These are phyloP conservation scores for Fragaria nilgerrensis DNA, from an alignment of 306 rosid genomes.

Conservation along the genomic window DNA sequence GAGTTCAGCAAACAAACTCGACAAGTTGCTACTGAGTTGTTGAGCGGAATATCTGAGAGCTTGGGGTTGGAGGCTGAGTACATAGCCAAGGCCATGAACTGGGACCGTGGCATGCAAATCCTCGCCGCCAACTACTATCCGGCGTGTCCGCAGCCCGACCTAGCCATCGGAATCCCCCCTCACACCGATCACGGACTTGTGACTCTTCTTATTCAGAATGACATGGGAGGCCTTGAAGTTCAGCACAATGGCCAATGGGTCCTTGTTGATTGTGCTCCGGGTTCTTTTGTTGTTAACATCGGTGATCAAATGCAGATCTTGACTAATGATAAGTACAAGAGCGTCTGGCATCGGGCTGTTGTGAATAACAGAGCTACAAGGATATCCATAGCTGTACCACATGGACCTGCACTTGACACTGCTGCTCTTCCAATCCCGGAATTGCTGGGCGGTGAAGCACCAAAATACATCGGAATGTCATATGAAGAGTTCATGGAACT, in stretches of 20 bases:
- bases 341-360: conserved; percentile 10
- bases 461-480: conserved; percentile 4
- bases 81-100: conserved; percentile 14
- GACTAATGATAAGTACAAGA: conserved; percentile 20
- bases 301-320: conserved; percentile 20
- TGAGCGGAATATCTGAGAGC: conserved; percentile 12
- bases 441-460: conserved; percentile 8
- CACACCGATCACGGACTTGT: conserved; percentile 19
- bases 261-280: neutral
- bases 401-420: conserved; percentile 16
- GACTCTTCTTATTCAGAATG: conserved; percentile 2
- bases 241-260: conserved; percentile 12
- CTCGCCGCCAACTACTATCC: conserved; percentile 18
- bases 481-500: conserved; percentile 11
- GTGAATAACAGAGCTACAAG: conserved; percentile 20
- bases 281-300: conserved; percentile 9
- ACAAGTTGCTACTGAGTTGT: neutral
- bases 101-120: conserved; percentile 6
- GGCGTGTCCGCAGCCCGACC: conserved; percentile 13
- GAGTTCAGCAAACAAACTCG: conserved; percentile 4
- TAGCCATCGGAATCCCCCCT: conserved; percentile 8
- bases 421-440: conserved; percentile 9
- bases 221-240: conserved; percentile 9
- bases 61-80: neutral
- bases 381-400: conserved; percentile 1